phyloP scores from a whole-genome alignment of 768 basidiomycete genomes.

The Pulveroboletus frians region DNA sequence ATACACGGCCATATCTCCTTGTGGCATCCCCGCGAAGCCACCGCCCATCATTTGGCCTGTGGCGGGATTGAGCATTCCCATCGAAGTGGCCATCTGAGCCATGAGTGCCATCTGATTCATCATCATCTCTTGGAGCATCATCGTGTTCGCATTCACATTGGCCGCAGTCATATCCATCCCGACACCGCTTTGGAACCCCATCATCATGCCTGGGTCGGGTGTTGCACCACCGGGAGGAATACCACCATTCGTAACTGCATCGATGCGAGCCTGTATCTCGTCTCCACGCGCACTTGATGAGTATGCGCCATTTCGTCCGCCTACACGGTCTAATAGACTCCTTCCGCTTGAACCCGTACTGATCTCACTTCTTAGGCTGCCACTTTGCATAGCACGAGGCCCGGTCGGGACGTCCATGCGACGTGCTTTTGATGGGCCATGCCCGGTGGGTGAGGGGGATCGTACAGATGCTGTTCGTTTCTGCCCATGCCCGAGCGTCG shows the following conservation, averaged over 20 bases:
- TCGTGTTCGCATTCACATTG: slow-evolving; percentile 60
- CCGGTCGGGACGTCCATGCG: slow-evolving; percentile 78
- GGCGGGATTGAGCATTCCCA: slow-evolving; percentile 68
- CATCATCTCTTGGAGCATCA: slow-evolving; percentile 85
- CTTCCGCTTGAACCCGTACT: slow-evolving; percentile 34
- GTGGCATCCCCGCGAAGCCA: slow-evolving; percentile 57
- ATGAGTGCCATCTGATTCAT: slow-evolving; percentile 90
- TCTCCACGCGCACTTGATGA: slow-evolving; percentile 42
- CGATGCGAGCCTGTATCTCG: slow-evolving; percentile 74
- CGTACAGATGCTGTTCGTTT: slow-evolving; percentile 64
- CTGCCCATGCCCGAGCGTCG: slow-evolving; percentile 47
- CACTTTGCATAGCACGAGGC: slow-evolving; percentile 71
- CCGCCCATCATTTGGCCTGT: slow-evolving; percentile 52
- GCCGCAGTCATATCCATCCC: slow-evolving; percentile 37
- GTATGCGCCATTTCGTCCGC: slow-evolving; percentile 42
- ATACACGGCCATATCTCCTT: slow-evolving; percentile 46
- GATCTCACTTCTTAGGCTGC: slow-evolving; percentile 15
- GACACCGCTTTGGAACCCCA: slow-evolving; percentile 42
- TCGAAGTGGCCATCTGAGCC: slow-evolving; percentile 84
- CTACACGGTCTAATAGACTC: slow-evolving; percentile 81
- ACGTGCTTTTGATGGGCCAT: slow-evolving; percentile 63
- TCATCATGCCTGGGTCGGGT: slow-evolving; percentile 38
- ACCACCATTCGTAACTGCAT: slow-evolving; percentile 63
- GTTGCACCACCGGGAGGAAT: slow-evolving; percentile 30
- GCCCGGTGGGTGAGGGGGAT: slow-evolving; percentile 59